Evolutionary conservation across 352 stramenopile genomes (phyloP).

Genomic region (Phytopythium vexans): DNA sequence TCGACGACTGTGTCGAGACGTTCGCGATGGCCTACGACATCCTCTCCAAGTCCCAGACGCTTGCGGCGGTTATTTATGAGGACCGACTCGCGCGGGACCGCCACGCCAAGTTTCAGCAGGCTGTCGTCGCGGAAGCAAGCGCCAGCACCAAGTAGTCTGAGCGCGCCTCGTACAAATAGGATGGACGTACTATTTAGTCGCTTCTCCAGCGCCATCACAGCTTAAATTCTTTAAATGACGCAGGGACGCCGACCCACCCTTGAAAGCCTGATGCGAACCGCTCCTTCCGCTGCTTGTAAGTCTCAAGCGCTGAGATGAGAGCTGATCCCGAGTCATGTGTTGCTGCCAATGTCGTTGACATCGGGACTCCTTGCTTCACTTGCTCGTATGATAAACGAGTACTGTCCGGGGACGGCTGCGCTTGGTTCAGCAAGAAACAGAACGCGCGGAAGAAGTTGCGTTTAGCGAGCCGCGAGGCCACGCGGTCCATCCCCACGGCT

Average conservation of each 20-base stretch:
- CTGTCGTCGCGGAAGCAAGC: background rate
- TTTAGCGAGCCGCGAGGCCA: slow-evolving; percentile 65
- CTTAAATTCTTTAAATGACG: slow-evolving; percentile 32
- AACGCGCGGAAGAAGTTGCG: slow-evolving; percentile 56
- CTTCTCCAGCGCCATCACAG: slow-evolving; percentile 12
- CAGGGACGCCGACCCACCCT: slow-evolving; percentile 31
- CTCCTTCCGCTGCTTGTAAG: background rate
- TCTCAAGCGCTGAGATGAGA: background rate
- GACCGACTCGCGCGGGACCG: slow-evolving; percentile 39
- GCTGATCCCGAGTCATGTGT: background rate
- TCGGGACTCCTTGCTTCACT: slow-evolving; percentile 29
- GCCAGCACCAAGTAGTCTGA: background rate
- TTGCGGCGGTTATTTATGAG: slow-evolving; percentile 66
- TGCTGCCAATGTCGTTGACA: background rate
- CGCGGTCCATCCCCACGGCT: slow-evolving; percentile 31
- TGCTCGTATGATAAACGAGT: slow-evolving; percentile 26
- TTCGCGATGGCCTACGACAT: slow-evolving; percentile 72
- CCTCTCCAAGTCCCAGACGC: slow-evolving; percentile 34
- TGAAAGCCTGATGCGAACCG: slow-evolving; percentile 14
- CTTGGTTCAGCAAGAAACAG: slow-evolving; percentile 12
- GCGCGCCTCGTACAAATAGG: slow-evolving; percentile 2
- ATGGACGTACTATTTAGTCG: slow-evolving; percentile 5
- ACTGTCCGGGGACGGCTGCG: background rate
- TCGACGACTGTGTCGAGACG: slow-evolving; percentile 60
- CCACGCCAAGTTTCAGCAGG: slow-evolving; percentile 23